Evolutionary conservation across 768 basidiomycete genomes (phyloP).

Genomic region (Porpolomopsis calyptriformis): DNA sequence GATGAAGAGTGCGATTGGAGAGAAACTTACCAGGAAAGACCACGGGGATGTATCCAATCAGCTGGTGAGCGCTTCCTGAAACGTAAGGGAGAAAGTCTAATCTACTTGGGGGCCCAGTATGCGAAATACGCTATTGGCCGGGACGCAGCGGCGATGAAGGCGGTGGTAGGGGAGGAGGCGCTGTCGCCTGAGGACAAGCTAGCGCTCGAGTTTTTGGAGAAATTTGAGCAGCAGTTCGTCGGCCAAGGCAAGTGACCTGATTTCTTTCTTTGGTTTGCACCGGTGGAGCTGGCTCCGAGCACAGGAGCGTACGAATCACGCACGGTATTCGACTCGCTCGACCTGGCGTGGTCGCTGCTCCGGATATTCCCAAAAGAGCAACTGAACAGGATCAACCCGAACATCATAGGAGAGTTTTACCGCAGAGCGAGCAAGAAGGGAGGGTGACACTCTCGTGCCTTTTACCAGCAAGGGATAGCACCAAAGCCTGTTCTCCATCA

Average conservation of each 20-base stretch:
- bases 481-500: no score
- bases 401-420: conserved; percentile 92
- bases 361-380: conserved; percentile 99
- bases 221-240: conserved; percentile 96
- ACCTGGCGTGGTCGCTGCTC: conserved; percentile 92
- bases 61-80: conserved; percentile 46
- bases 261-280: conserved; percentile 3
- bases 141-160: conserved; percentile 97
- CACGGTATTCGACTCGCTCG: conserved; percentile 93
- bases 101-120: conserved; percentile 45
- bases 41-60: conserved; percentile 99
- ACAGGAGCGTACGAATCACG: conserved; percentile 89
- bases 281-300: conserved; percentile 7
- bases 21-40: conserved; percentile 93
- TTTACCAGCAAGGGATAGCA: no score
- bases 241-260: conserved; percentile 64
- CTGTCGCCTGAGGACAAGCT: conserved; percentile 91
- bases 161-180: conserved; percentile 98
- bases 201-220: conserved; percentile 93
- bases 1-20: conserved; percentile 99
- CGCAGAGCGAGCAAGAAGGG: conserved; percentile 61
- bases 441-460: conserved; percentile 34
- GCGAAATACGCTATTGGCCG: conserved; percentile 97
- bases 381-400: conserved; percentile 94
- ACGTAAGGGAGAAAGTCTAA: conserved; percentile 8